Base-by-base conservation (phyloP, 1,284 basidiomycete species). In the Puccinia horiana region DNA sequence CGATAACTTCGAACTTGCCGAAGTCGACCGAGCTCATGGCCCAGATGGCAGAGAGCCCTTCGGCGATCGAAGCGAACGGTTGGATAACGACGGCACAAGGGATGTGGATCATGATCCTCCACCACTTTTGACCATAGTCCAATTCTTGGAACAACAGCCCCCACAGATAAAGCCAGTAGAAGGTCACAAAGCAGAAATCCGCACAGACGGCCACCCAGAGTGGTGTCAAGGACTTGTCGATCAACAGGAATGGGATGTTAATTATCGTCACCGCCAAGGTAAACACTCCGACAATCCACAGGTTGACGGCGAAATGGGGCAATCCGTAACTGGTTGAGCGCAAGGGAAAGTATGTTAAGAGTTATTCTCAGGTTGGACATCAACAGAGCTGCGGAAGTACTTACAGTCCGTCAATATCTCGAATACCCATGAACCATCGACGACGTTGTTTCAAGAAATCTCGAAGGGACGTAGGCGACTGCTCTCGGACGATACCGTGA, bases 381-480 rank as follows among this genome's bases (percentile, higher is more conserved):
- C 35, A 63, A 35, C 9, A 67, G 63, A 26, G 32, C n/a, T 23
- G 40, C 5, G 37, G 5, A 23, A 20, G 12, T 16, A 67, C 80
- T 81, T 58, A 82, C 80, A 82, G 72, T 40, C 80, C 80, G 47
- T 84, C 84, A 75, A 85, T 85, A 61, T 85, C 84, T 72, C 85
- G 85, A 72, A 87, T 87, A 82, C 87, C 86, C 86, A 88, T 87
- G 84, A 87, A 88, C 87, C 87, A 88, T 83, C 87, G 85, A 74
- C 87, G 85, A 85, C 87, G 87, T 83, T 88, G 87, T 85, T 88
- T 88, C 84, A 88, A 85, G 84, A 88, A 88, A 83, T 88, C 87
- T 61, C 85, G 85, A n/a, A 87, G 85, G 16, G 86, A 87, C 29
- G 86, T 86, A 16, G 87, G 87, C 63, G 86, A 87, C 84, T 88